Base-by-base conservation (phyloP, 305 asterid genomes). In the Fraxinus platypoda region DNA sequence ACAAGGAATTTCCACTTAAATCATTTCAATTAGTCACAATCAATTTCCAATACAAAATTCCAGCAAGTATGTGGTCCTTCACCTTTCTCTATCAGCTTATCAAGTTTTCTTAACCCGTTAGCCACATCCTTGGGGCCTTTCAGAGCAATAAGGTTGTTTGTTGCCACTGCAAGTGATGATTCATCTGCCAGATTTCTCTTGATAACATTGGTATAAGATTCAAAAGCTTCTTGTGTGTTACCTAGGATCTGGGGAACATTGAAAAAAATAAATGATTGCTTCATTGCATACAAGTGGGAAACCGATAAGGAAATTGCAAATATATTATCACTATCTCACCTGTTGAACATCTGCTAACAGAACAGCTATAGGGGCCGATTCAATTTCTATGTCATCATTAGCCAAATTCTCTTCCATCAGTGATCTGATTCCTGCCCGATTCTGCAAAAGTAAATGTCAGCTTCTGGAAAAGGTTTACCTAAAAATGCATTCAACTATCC, bases 301-400 rank as follows among this genome's bases (percentile, higher is more conserved):
- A 70, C 6, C 9, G 4, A 12, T 2, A 70, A 70, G 41, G 25
- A 30, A 62, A 81, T 41, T 57, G 68, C 33, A 41, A 75, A 72
- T 26, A 62, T 35, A 74, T 19, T 25, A 52, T 68, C 62, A 82
- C 68, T 66, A 79, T 71, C 79, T 54, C 80, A 96, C 99, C 92
- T 94, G 97, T 82, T 90, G 97, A 84, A 92, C 97, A 85, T 91
- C 93, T 81, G 97, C 99, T 80, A 96, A 87, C 88, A 93, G 99
- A 87, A 94, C 97, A 88, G 92, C 88, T 76, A 96, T 74, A 84
- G 99, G 98, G 49, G 98, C 97, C 90, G 94, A 86, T 83, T 96
- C 98, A 79, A 77, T 87, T 89, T 94, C 99, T 74, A 93, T 85
- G 38, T 93, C 97, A 54, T 93, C 98, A 86, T 92, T 98, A 35